Conservation (phyloP, 208 protist species). For the Vickermania ingenoplastis region DNA sequence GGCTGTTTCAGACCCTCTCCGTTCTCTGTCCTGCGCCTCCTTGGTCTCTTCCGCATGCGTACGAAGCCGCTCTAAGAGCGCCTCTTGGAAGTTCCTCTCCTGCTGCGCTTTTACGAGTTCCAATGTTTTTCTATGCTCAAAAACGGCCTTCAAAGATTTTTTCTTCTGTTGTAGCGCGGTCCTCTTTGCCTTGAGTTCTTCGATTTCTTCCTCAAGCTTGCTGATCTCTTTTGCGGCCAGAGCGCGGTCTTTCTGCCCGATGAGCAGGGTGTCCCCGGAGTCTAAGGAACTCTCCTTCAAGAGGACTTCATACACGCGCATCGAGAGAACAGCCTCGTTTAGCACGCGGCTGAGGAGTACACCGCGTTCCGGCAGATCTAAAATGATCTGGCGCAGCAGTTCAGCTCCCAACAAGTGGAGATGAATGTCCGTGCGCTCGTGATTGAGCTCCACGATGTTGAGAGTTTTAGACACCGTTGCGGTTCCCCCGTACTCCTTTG, state of each 20-base stretch:
- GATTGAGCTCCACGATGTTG: conserved; percentile 33
- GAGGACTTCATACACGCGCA: conserved; percentile 21
- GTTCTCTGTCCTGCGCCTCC: conserved; percentile 22
- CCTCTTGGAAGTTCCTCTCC: conserved; percentile 14
- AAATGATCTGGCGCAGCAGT: conserved; percentile 39
- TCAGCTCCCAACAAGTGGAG: conserved; percentile 34
- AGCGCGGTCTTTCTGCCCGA: conserved; percentile 23
- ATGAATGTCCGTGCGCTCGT: conserved; percentile 29
- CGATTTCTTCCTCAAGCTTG: conserved; percentile 18
- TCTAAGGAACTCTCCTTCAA: conserved; percentile 11
- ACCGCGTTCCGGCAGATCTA: conserved; percentile 58
- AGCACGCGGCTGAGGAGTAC: conserved; percentile 41
- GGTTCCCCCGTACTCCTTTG: conserved; percentile 22
- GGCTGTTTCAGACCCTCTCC: conserved; percentile 10
- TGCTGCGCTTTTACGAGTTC: conserved; percentile 7
- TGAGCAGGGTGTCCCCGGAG: conserved; percentile 13
- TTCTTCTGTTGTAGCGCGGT: conserved; percentile 13
- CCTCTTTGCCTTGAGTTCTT: conserved; percentile 13
- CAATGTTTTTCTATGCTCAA: conserved; percentile 7
- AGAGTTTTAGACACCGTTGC: conserved; percentile 33
- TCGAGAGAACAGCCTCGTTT: conserved; percentile 34
- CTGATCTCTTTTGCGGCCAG: background rate
- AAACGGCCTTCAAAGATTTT: conserved; percentile 10
- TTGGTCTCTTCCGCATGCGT: conserved; percentile 24
- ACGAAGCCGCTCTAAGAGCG: conserved; percentile 22